phyloP scores from a whole-genome alignment of 345 rosid species.

The Euphorbia pulcherrima region DNA sequence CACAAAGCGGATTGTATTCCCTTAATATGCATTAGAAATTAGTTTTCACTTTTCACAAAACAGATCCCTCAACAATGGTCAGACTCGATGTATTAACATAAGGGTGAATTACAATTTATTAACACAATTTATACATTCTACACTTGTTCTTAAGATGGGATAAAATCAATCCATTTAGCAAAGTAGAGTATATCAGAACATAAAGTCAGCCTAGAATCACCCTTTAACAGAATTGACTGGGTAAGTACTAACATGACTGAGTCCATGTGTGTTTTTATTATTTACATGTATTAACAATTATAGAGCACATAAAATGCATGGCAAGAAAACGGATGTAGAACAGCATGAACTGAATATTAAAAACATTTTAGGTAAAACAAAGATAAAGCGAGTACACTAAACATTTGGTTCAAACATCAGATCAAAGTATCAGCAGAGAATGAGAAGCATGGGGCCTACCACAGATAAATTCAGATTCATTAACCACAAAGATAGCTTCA shows the following conservation, averaged over 20 bases:
- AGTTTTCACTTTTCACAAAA: not conserved
- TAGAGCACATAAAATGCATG: not conserved
- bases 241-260: not conserved
- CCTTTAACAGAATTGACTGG: not conserved
- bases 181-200: not conserved
- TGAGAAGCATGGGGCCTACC: constrained; percentile 35
- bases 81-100: not conserved
- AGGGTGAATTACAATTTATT: not conserved
- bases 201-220: not conserved
- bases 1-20: no score
- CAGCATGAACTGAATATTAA: not conserved
- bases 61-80: not conserved
- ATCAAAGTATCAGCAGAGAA: not conserved
- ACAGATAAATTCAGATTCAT: constrained; percentile 38
- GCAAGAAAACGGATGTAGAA: not conserved
- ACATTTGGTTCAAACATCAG: not conserved
- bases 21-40: no score
- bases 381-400: not conserved
- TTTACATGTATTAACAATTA: not conserved
- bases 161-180: not conserved
- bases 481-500: constrained; percentile 66
- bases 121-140: no score
- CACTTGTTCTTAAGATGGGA: not conserved
- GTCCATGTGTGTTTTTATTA: not conserved
- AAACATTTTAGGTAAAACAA: not conserved